Evolutionary conservation across 2,329 filamentous ascomycete genomes (phyloP).

Genomic region (Hypoxylon sp.): DNA sequence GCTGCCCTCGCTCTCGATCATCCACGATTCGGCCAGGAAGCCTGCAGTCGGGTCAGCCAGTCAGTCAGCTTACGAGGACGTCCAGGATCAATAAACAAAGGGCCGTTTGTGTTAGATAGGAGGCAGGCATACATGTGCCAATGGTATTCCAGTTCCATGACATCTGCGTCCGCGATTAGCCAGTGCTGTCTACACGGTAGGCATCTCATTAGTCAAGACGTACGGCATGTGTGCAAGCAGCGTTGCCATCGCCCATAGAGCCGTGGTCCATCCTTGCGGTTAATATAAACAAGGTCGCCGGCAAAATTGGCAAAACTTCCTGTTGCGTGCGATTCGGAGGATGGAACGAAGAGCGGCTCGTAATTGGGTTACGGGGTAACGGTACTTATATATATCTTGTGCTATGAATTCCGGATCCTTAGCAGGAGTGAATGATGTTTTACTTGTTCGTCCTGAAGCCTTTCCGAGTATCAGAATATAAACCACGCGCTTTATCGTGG

Average conservation of each 20-base stretch:
- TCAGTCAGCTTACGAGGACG: too few species aligned
- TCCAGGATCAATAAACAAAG: neutral
- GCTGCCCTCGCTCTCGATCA: constrained; percentile 50
- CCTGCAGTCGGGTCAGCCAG: constrained; percentile 35
- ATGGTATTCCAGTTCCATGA: constrained; percentile 55
- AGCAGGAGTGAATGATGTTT: neutral
- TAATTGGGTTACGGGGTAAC: constrained; percentile 17
- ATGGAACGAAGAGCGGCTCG: constrained; percentile 2
- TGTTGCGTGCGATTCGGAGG: constrained; percentile 26
- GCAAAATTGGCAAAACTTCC: constrained; percentile 29
- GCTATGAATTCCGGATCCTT: neutral
- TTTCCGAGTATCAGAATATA: neutral
- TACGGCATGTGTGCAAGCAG: constrained; percentile 20
- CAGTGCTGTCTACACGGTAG: constrained; percentile 8
- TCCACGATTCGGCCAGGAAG: constrained; percentile 53
- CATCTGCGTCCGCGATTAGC: constrained; percentile 48
- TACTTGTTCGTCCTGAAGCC: neutral
- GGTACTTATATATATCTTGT: neutral
- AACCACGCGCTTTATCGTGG: neutral
- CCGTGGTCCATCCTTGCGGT: constrained; percentile 37
- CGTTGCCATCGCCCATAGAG: constrained; percentile 24
- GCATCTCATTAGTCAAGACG: constrained; percentile 11
- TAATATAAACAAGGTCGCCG: constrained; percentile 28
- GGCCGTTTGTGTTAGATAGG: neutral
- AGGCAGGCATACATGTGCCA: constrained; percentile 47